Conservation (phyloP, 371 early-diverging fungal genomes). For the Ordospora colligata region DNA sequence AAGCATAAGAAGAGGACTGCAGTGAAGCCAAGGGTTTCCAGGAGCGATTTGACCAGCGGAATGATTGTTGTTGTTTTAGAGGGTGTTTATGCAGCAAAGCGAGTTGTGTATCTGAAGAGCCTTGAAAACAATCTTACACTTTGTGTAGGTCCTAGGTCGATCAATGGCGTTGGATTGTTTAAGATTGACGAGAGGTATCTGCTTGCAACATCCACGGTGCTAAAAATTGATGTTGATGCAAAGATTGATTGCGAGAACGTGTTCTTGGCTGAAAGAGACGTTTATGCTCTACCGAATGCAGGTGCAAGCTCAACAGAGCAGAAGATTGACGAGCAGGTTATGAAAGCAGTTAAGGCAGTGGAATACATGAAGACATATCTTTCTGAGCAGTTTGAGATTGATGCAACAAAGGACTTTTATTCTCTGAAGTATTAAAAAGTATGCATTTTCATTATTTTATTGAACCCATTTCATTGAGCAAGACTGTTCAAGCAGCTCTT, state of each 20-base stretch:
- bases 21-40: slow-evolving; percentile 18
- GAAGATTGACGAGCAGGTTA: slow-evolving; percentile 23
- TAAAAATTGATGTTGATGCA: slow-evolving; percentile 33
- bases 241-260: slow-evolving; percentile 14
- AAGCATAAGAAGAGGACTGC: slow-evolving; percentile 33
- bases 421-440: slow-evolving; percentile 50
- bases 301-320: slow-evolving; percentile 21
- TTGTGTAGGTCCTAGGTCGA: slow-evolving; percentile 37
- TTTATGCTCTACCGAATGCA: slow-evolving; percentile 15
- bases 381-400: slow-evolving; percentile 39
- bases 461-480: neutral
- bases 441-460: neutral
- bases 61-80: slow-evolving; percentile 56
- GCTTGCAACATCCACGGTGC: slow-evolving; percentile 40
- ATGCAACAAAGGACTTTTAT: slow-evolving; percentile 45
- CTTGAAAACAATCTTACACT: slow-evolving; percentile 45
- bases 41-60: slow-evolving; percentile 50
- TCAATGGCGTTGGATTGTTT: slow-evolving; percentile 49
- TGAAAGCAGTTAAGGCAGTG: slow-evolving; percentile 25
- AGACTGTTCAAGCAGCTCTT: neutral
- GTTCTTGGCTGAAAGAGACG: slow-evolving; percentile 21
- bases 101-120: slow-evolving; percentile 48
- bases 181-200: slow-evolving; percentile 58
- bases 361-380: slow-evolving; percentile 49
- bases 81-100: slow-evolving; percentile 45